phyloP scores from a whole-genome alignment of 805 yeast species.

The Cyberlindnera mrakii region DNA sequence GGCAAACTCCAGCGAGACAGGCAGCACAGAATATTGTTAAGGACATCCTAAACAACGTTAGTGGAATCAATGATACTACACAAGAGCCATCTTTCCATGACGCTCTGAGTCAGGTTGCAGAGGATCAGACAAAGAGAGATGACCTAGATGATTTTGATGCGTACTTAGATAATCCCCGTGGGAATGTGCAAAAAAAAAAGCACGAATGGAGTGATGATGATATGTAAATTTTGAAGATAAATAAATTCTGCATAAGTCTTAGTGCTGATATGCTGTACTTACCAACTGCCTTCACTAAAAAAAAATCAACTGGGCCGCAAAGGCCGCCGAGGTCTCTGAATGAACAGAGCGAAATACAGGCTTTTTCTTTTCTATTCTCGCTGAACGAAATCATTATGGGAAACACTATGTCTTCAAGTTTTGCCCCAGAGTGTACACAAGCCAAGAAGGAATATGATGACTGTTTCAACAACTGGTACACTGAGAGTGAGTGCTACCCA shows the following conservation, averaged over 20 bases:
- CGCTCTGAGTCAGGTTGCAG: conserved; percentile 5
- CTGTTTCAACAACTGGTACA: conserved; percentile 93
- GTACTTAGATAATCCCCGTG: conserved; percentile 16
- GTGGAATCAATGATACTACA: conserved; percentile 21
- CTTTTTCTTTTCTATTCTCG: too few relatives aligned
- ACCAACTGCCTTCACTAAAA: background rate
- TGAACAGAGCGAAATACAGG: too few relatives aligned
- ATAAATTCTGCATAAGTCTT: background rate
- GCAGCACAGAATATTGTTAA: conserved; percentile 22
- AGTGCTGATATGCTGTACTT: too few relatives aligned
- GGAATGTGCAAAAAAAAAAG: background rate
- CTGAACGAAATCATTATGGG: conserved; percentile 41
- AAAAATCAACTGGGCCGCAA: conserved; percentile 32
- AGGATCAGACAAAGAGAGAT: background rate
- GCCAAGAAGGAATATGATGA: conserved; percentile 82
- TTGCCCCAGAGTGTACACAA: conserved; percentile 95
- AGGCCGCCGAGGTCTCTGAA: conserved; percentile 24
- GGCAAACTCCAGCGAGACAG: conserved; percentile 18
- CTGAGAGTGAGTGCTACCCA: conserved; percentile 50
- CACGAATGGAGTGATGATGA: conserved; percentile 20
- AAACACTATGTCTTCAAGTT: conserved; percentile 72
- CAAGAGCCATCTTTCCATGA: conserved; percentile 9
- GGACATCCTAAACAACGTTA: conserved; percentile 19
- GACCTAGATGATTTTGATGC: conserved; percentile 20
- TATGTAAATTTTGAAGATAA: background rate